Percentiles rank a stretch among this genome's conserved stretches.
These are phyloP conservation scores for Sporisorium graminicola DNA, from an alignment of 1,284 basidiomycete genomes.

Conservation along the genomic window DNA sequence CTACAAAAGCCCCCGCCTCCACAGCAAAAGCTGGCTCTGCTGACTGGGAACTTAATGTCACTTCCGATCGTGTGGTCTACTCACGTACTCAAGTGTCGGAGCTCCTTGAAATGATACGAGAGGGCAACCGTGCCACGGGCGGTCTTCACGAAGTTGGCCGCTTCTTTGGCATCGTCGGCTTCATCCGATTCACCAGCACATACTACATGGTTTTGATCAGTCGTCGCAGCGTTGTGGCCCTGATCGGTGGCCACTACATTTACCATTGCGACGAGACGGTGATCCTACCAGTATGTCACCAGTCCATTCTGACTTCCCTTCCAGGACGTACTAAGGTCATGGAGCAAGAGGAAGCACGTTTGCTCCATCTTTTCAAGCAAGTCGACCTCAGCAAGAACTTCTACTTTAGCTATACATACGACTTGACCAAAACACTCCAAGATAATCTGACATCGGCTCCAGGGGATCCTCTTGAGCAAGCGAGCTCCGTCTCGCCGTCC, in stretches of 20 bases:
- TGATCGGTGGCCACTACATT: conserved; percentile 95
- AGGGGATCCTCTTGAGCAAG: conserved; percentile 66
- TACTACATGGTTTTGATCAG: conserved; percentile 77
- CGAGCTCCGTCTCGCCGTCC: conserved; percentile 41
- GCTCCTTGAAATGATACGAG: conserved; percentile 92
- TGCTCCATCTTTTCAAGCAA: conserved; percentile 93
- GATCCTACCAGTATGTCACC: conserved; percentile 75
- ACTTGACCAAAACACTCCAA: conserved; percentile 94
- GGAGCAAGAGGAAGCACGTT: conserved; percentile 69
- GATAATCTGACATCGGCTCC: conserved; percentile 80
- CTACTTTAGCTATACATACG: conserved; percentile 98
- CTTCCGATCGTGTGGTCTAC: conserved; percentile 74
- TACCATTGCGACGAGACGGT: conserved; percentile 96
- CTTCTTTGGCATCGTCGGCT: conserved; percentile 76
- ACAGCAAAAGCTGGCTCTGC: background rate
- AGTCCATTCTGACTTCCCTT: conserved; percentile 49
- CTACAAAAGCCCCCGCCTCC: background rate
- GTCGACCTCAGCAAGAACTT: conserved; percentile 99
- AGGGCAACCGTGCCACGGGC: conserved; percentile 88
- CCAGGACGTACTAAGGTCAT: conserved; percentile 59
- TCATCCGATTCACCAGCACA: conserved; percentile 67
- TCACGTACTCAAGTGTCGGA: conserved; percentile 87
- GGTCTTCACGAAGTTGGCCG: conserved; percentile 80
- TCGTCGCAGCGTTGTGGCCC: conserved; percentile 89
- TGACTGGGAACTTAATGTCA: conserved; percentile 64